Percentiles rank a stretch among this genome's conserved stretches.
phyloP scores from a whole-genome alignment of 129 eudicot genomes.

The Flaveria brownii region DNA sequence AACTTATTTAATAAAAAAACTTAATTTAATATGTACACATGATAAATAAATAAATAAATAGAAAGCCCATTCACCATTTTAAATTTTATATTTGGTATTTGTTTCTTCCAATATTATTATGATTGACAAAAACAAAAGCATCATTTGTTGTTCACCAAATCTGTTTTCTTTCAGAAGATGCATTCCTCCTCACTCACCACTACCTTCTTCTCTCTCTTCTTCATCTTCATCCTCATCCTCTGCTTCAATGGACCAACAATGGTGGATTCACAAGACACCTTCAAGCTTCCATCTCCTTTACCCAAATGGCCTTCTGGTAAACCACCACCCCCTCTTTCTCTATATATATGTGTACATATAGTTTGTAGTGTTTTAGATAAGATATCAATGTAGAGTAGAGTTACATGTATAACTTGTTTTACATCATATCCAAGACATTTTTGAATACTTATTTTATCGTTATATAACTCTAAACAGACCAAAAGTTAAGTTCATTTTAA shows the following conservation, averaged over 20 bases:
- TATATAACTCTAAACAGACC: background rate
- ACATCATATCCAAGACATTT: background rate
- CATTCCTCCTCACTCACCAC: constrained; percentile 6
- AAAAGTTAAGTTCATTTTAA: background rate
- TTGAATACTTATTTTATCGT: background rate
- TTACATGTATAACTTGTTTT: background rate
- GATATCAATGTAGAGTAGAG: background rate
- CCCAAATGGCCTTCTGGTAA: constrained; percentile 20
- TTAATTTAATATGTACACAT: background rate
- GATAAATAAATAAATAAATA: background rate
- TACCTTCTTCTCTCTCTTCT: constrained; percentile 5
- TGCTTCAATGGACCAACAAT: constrained; percentile 14
- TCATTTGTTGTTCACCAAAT: constrained; percentile 14
- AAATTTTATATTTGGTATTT: constrained; percentile 8
- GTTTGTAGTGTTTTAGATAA: background rate
- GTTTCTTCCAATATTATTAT: background rate
- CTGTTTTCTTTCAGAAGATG: constrained; percentile 5
- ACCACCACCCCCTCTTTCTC: background rate
- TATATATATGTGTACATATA: background rate
- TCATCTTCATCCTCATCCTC: background rate
- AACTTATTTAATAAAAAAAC: no score
- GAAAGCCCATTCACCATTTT: background rate
- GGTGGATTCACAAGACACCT: constrained; percentile 10
- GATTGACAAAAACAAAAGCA: constrained; percentile 19
- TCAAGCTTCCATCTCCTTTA: constrained; percentile 14